These are phyloP conservation scores for Melocanna baccifera DNA, from an alignment of 176 grass and related monocot genomes.

Conservation along the genomic window DNA sequence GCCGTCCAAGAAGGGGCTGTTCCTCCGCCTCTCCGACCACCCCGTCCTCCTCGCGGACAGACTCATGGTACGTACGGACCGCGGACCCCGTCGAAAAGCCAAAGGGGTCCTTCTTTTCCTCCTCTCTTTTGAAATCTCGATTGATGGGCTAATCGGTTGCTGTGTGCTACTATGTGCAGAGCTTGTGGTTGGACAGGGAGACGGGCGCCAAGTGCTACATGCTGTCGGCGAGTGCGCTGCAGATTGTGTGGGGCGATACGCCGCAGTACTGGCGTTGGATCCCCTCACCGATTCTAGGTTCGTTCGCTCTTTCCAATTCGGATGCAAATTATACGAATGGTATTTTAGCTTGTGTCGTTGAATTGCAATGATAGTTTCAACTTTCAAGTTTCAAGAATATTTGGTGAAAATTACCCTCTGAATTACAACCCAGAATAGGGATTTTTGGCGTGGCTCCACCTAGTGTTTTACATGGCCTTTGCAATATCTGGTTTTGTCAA, in stretches of 20 bases:
- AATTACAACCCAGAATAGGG: neutral
- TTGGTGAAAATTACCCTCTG: neutral
- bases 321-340: neutral
- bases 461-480: neutral
- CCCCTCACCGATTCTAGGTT: slow-evolving; percentile 31
- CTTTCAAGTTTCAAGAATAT: no score
- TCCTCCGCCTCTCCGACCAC: slow-evolving; percentile 42
- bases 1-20: slow-evolving; percentile 42
- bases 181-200: slow-evolving; percentile 46
- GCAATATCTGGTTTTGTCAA: neutral
- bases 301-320: neutral
- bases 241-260: neutral
- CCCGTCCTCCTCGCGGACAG: slow-evolving; percentile 40
- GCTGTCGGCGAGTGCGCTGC: slow-evolving; percentile 53
- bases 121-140: no score
- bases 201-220: slow-evolving; percentile 57
- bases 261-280: slow-evolving; percentile 61
- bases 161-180: slow-evolving; percentile 9
- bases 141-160: neutral
- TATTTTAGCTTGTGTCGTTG: neutral
- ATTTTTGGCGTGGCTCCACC: neutral
- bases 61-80: slow-evolving; percentile 26
- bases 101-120: no score
- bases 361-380: neutral
- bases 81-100: no score